Evolutionary conservation across 208 protist genomes (phyloP).

Genomic region (Wallacemonas collosoma): DNA sequence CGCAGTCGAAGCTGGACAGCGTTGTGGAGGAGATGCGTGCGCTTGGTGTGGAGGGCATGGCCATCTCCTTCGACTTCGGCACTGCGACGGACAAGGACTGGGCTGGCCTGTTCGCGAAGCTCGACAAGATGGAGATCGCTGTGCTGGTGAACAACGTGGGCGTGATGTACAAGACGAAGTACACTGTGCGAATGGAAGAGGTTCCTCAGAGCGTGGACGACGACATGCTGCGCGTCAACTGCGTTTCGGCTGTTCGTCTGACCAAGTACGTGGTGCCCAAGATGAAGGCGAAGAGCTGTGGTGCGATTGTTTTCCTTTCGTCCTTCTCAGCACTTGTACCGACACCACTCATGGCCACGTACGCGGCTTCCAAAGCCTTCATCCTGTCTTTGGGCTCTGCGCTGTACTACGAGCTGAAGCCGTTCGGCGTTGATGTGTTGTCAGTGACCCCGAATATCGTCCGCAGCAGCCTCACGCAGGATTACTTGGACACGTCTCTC

Average conservation of each 20-base stretch:
- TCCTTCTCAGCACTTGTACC: constrained; percentile 75
- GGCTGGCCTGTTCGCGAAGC: constrained; percentile 47
- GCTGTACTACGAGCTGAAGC: constrained; percentile 72
- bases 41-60: constrained; percentile 68
- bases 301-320: constrained; percentile 78
- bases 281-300: constrained; percentile 67
- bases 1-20: constrained; percentile 82
- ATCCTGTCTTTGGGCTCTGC: constrained; percentile 61
- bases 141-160: constrained; percentile 94
- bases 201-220: constrained; percentile 32
- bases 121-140: constrained; percentile 56
- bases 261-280: constrained; percentile 79
- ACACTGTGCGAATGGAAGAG: constrained; percentile 63
- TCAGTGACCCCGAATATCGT: constrained; percentile 79
- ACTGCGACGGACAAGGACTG: constrained; percentile 58
- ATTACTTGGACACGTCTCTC: constrained; percentile 5
- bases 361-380: constrained; percentile 90
- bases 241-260: constrained; percentile 80
- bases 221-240: constrained; percentile 90
- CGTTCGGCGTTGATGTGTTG: constrained; percentile 70
- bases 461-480: constrained; percentile 78
- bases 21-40: constrained; percentile 71
- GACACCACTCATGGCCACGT: constrained; percentile 78
- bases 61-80: constrained; percentile 88
- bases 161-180: constrained; percentile 79